Evolutionary conservation across 164 flowering plant species (phyloP).

Genomic region (Sedum album): DNA sequence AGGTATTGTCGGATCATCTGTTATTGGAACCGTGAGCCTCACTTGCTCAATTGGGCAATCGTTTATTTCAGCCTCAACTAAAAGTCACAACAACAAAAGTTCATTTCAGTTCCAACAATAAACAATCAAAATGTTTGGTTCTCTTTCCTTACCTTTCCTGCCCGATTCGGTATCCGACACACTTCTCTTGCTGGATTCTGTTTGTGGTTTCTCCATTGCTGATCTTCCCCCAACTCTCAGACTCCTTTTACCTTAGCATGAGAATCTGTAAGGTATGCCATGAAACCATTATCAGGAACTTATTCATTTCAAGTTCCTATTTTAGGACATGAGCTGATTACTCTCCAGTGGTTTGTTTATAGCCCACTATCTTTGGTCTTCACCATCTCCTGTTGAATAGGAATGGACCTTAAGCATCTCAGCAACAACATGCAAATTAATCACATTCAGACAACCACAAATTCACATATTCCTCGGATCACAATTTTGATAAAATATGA

Average conservation of each 20-base stretch:
- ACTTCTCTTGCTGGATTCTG: background rate
- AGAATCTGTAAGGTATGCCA: background rate
- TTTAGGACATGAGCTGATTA: background rate
- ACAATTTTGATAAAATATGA: background rate
- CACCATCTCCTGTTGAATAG: constrained; percentile 3
- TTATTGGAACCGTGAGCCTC: constrained; percentile 9
- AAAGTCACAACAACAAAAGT: background rate
- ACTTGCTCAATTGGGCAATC: constrained; percentile 9
- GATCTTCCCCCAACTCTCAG: background rate
- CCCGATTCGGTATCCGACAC: background rate
- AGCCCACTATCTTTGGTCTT: background rate
- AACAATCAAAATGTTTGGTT: background rate
- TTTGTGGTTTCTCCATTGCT: background rate
- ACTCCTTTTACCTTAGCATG: background rate
- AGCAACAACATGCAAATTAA: background rate
- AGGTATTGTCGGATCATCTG: constrained; percentile 9
- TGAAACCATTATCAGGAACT: background rate
- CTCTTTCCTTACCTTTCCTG: background rate
- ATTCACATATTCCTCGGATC: background rate
- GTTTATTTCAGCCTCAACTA: constrained; percentile 6
- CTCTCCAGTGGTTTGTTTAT: background rate
- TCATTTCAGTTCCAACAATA: background rate
- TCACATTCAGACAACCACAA: background rate
- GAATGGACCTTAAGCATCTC: background rate
- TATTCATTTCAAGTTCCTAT: background rate